Evolutionary conservation across 805 yeast genomes (phyloP).

Genomic region (Torulaspora gathmanii): DNA sequence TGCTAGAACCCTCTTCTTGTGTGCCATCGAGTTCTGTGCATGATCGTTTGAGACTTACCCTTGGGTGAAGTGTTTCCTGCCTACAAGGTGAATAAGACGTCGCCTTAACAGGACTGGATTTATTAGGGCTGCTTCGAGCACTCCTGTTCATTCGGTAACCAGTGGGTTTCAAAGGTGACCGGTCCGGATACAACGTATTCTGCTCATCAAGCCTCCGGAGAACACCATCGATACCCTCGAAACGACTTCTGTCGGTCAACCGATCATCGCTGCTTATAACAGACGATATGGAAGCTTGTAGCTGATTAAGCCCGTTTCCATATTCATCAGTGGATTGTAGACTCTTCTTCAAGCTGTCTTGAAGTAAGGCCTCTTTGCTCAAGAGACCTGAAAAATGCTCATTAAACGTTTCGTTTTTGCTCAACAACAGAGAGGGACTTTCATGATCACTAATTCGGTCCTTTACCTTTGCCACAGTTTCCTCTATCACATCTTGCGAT

Average conservation of each 20-base stretch:
- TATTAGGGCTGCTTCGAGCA: slow-evolving; percentile 4
- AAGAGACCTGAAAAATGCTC: slow-evolving; percentile 20
- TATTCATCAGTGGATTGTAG: slow-evolving; percentile 8
- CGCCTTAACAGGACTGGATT: slow-evolving; percentile 2
- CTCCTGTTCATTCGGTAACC: slow-evolving; percentile 3
- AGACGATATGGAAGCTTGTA: slow-evolving; percentile 8
- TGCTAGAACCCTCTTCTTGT: slow-evolving; percentile 9
- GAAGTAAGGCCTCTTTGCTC: slow-evolving; percentile 16
- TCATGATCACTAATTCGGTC: slow-evolving; percentile 17
- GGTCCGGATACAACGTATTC: slow-evolving; percentile 1
- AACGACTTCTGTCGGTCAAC: not conserved
- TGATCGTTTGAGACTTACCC: slow-evolving; percentile 6
- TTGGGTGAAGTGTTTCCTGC: slow-evolving; percentile 1
- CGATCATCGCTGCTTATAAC: slow-evolving; percentile 2
- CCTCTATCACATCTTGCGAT: slow-evolving; percentile 17
- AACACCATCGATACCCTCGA: slow-evolving; percentile 3
- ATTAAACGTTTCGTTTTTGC: slow-evolving; percentile 15
- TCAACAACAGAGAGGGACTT: slow-evolving; percentile 10
- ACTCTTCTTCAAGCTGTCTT: slow-evolving; percentile 11
- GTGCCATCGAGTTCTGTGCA: slow-evolving; percentile 8
- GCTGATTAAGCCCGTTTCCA: slow-evolving; percentile 6
- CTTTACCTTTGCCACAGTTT: slow-evolving; percentile 20
- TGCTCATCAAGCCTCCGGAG: slow-evolving; percentile 8
- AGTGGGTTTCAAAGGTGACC: slow-evolving; percentile 11
- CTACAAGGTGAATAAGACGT: slow-evolving; percentile 10